A percentile compares a stretch with the other conserved stretches of the same genome.
These are phyloP conservation scores for Pisolithus thermaeus DNA, from an alignment of 1,284 basidiomycete genomes.

Conservation along the genomic window DNA sequence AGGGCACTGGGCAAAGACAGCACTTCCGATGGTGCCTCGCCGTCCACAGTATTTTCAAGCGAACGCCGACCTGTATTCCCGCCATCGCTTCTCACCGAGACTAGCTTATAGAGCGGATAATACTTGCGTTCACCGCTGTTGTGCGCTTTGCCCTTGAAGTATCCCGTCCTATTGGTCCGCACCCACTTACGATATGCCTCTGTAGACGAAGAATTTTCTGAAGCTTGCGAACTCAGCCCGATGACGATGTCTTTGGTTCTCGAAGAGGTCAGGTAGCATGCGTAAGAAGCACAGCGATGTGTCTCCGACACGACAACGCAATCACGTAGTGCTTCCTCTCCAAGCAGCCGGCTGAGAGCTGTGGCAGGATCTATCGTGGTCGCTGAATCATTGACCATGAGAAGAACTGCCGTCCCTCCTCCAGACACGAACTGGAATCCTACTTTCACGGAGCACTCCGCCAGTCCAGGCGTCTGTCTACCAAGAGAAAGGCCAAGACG, in stretches of 20 bases:
- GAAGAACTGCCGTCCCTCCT: conserved; percentile 15
- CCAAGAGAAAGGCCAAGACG: neutral
- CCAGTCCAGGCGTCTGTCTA: conserved; percentile 19
- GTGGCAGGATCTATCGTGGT: conserved; percentile 19
- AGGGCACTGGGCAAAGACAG: conserved; percentile 23
- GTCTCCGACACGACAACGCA: conserved; percentile 28
- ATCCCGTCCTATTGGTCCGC: conserved; percentile 17
- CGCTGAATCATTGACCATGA: conserved; percentile 15
- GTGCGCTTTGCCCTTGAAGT: conserved; percentile 22
- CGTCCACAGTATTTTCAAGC: conserved; percentile 3
- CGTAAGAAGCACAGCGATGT: conserved; percentile 26
- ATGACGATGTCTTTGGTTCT: conserved; percentile 16
- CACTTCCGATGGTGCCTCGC: conserved; percentile 14
- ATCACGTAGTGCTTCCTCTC: conserved; percentile 15
- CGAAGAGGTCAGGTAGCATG: conserved; percentile 22
- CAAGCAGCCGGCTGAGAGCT: conserved; percentile 21
- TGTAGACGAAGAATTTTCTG: conserved; percentile 8
- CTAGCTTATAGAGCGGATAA: conserved; percentile 25
- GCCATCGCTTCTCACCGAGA: conserved; percentile 17
- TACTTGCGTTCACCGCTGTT: conserved; percentile 16
- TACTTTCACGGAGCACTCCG: conserved; percentile 1
- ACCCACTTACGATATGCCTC: conserved; percentile 19
- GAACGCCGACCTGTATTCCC: conserved; percentile 15
- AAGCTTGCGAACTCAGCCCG: conserved; percentile 16
- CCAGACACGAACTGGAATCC: conserved; percentile 20